These are phyloP conservation scores for Fraxinus pennsylvanica DNA, from an alignment of 257 asterid species.

Conservation along the genomic window DNA sequence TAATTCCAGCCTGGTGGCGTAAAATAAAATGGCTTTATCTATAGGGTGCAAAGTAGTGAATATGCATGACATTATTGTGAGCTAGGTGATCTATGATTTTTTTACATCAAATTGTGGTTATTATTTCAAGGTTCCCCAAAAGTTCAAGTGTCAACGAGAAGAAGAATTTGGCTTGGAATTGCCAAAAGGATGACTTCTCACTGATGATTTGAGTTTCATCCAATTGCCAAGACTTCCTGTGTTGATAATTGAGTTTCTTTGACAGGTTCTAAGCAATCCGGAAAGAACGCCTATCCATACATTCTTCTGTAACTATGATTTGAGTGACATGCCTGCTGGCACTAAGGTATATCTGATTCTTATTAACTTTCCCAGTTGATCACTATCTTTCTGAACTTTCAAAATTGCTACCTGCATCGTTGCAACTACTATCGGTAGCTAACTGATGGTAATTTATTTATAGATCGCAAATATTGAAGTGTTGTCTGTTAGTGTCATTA, in stretches of 20 bases:
- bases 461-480: background rate
- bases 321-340: constrained; percentile 95
- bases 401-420: background rate
- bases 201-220: constrained; percentile 14
- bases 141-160: background rate
- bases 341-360: constrained; percentile 61
- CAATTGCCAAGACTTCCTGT: constrained; percentile 3
- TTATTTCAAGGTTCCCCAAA: background rate
- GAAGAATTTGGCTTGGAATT: constrained; percentile 15
- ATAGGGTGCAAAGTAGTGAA: background rate
- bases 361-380: background rate
- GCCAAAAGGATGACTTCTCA: constrained; percentile 1
- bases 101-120: constrained; percentile 6
- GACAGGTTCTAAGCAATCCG: constrained; percentile 91
- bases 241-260: constrained; percentile 23
- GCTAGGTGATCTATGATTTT: background rate
- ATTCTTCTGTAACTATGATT: constrained; percentile 83
- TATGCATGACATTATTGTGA: constrained; percentile 3
- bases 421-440: background rate
- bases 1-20: background rate
- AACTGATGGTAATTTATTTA: background rate
- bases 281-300: constrained; percentile 91
- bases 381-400: background rate
- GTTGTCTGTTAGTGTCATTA: constrained; percentile 10
- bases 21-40: background rate